phyloP scores from a whole-genome alignment of 352 stramenopile genomes.

The Pythium chondricola region DNA sequence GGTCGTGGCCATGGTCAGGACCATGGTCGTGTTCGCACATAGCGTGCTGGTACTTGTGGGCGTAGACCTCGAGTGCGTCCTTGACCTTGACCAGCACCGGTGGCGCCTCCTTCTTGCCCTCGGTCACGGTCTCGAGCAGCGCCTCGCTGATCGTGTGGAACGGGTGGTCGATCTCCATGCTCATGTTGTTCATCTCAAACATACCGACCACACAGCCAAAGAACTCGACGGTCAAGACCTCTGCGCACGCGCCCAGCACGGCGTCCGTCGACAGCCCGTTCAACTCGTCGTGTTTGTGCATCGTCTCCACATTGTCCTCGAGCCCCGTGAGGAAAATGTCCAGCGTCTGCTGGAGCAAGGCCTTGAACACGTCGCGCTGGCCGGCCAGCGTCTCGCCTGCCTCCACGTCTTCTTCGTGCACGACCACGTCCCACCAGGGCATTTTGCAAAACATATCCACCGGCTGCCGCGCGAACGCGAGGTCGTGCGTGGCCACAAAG shows the following conservation, averaged over 20 bases:
- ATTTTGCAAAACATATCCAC: conserved; percentile 89
- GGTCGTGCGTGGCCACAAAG: conserved; percentile 50
- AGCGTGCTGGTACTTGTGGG: conserved; percentile 46
- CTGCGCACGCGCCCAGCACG: conserved; percentile 39
- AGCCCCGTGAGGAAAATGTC: conserved; percentile 46
- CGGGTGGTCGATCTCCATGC: conserved; percentile 87
- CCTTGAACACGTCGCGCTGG: conserved; percentile 60
- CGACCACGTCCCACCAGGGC: conserved; percentile 88
- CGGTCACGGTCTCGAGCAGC: conserved; percentile 39
- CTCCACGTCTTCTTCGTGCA: conserved; percentile 53
- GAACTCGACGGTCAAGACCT: conserved; percentile 69
- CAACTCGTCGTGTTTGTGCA: conserved; percentile 44
- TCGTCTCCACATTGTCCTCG: conserved; percentile 37
- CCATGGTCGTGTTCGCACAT: conserved; percentile 22
- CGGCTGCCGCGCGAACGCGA: conserved; percentile 40
- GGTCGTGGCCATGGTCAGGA: conserved; percentile 31
- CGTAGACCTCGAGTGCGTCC: conserved; percentile 58
- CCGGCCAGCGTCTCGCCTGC: conserved; percentile 61
- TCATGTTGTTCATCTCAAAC: conserved; percentile 97
- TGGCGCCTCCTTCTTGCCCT: conserved; percentile 62
- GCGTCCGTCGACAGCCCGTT: conserved; percentile 48
- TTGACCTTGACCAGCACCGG: conserved; percentile 57
- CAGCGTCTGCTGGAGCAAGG: conserved; percentile 51
- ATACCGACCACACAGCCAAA: conserved; percentile 90
- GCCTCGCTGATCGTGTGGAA: conserved; percentile 66